Evolutionary conservation across 2,329 filamentous ascomycete species (phyloP).

Genomic region (Verticillium albo-atrum): DNA sequence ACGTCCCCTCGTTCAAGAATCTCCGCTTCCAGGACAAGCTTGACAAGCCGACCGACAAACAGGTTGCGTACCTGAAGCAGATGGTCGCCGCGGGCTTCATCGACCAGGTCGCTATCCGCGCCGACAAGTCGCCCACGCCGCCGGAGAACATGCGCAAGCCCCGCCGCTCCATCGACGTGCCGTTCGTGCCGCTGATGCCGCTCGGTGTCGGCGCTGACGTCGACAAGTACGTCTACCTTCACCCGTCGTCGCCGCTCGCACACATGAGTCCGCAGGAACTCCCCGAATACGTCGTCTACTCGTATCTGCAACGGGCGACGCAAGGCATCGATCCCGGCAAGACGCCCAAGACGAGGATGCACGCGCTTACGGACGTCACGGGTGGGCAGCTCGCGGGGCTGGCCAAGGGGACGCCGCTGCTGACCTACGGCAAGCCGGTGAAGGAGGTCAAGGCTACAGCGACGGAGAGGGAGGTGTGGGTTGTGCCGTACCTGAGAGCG

Average conservation of each 20-base stretch:
- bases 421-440: constrained; percentile 85
- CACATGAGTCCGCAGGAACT: constrained; percentile 66
- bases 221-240: constrained; percentile 75
- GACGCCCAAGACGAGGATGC: constrained; percentile 75
- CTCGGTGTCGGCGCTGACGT: constrained; percentile 41
- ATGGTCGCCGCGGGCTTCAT: constrained; percentile 91
- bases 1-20: constrained; percentile 62
- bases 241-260: constrained; percentile 78
- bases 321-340: constrained; percentile 48
- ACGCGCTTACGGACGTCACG: constrained; percentile 75
- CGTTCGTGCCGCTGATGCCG: constrained; percentile 81
- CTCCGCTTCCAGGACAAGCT: constrained; percentile 52
- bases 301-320: constrained; percentile 69
- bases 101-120: constrained; percentile 89
- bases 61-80: constrained; percentile 78
- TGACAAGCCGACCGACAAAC: constrained; percentile 57
- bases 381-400: constrained; percentile 72
- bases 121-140: constrained; percentile 74
- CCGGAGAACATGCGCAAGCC: constrained; percentile 65
- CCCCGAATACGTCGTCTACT: constrained; percentile 84
- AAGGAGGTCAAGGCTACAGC: constrained; percentile 62
- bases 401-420: constrained; percentile 77
- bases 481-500: constrained; percentile 70
- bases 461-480: constrained; percentile 69
- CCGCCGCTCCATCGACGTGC: constrained; percentile 83